Evolutionary conservation across 169 alveolate genomes (phyloP), one percentile per base, ranked within the genome.

Genomic region (Plasmodium inui): DNA sequence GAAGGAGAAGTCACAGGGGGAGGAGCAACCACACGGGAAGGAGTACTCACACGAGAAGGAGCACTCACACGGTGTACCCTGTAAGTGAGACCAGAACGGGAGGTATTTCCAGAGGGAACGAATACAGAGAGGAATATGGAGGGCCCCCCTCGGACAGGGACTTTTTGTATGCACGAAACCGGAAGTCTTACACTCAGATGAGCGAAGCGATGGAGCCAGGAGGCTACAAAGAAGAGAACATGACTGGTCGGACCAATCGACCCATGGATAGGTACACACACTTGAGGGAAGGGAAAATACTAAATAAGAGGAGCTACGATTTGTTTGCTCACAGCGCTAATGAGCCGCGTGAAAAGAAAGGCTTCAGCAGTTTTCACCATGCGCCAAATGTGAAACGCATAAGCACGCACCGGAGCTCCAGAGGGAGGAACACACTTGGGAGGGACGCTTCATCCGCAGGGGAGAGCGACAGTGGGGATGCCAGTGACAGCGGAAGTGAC

Each of bases 261-360:
- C 78, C 22, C 70, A 39, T 32, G 12, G 37, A 84, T 39, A 67
- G 70, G 32, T 9, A 39, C 14, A 6, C 19, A n/a, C 72, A 84
- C 53, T 39, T 71, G 70, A 84, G 53, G 41, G 83, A 84, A 71
- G n/a, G 32, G 14, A 84, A 73, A 12, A 8, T 55, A 46, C 19
- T 71, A 14, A 70, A 41, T 70, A 84, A 84, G 26, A 8, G 74
- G 7, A 73, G 92, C 53, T 67, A 84, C n/a, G 72, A 84, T 84
- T 39, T 44, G 9, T 84, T 41, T 39, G 3, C 12, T 19, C 53
- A n/a, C n/a, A 32, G 19, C 9, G 53, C 32, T 28, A 7, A 44
- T 84, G 83, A 2, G 72, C 19, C 41, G n/a, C 28, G n/a, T 30
- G 79, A 61, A 30, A 8, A 82, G 8, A 82, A 82, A 8, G 14